Conservation (phyloP, 345 rosid species). For the Salix purpurea region DNA sequence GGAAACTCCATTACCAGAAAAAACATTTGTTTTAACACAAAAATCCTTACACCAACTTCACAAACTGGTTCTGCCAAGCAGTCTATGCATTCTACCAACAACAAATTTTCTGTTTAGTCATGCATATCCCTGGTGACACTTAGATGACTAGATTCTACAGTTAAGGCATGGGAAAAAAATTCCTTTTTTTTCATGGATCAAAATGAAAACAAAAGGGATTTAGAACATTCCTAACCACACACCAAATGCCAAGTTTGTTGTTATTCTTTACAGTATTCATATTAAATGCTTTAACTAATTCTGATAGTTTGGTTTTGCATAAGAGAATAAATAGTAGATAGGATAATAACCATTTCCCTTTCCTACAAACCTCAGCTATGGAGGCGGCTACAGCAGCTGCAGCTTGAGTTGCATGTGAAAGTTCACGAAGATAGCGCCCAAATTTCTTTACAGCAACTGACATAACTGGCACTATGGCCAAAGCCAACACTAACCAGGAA, state of each 20-base stretch:
- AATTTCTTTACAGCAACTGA: slow-evolving; percentile 67
- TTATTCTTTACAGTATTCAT: not conserved
- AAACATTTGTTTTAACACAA: no score
- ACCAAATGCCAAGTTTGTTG: not conserved
- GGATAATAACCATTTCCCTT: not conserved
- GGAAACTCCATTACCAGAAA: not conserved
- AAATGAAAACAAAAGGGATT: not conserved
- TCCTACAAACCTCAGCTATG: slow-evolving; percentile 76
- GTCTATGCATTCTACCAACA: no score
- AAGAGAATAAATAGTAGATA: not conserved
- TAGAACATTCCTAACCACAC: not conserved
- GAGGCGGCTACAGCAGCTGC: slow-evolving; percentile 96
- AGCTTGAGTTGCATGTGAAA: slow-evolving; percentile 87
- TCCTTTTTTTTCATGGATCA: not conserved
- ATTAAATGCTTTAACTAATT: not conserved
- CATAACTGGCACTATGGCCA: slow-evolving; percentile 74
- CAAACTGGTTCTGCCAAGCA: no score
- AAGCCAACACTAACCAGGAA: slow-evolving; percentile 61
- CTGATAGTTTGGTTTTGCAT: not conserved
- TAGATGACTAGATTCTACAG: no score
- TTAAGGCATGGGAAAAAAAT: not conserved
- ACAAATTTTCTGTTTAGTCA: no score
- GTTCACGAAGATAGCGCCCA: slow-evolving; percentile 85
- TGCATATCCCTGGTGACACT: no score
- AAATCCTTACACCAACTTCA: not conserved